Evolutionary conservation across 163 green algal species (phyloP).

Genomic region (Chlorella variabilis): DNA sequence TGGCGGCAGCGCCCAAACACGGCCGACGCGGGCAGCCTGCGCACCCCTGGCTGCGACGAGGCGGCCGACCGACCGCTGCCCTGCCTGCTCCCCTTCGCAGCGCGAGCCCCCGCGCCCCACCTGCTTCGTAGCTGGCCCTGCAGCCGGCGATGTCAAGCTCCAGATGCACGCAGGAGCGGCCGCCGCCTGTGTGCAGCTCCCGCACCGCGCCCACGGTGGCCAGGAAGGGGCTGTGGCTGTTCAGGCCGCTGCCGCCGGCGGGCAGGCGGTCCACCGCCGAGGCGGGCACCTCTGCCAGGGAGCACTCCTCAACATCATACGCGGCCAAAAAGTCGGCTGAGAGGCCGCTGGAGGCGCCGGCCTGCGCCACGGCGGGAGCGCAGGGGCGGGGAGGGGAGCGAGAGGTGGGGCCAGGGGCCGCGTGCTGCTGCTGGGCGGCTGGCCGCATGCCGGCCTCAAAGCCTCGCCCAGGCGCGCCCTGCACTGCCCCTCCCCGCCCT

Average conservation of each 20-base stretch:
- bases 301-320: conserved; percentile 67
- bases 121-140: conserved; percentile 24
- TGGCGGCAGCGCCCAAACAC: too few relatives aligned
- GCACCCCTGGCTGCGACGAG: too few relatives aligned
- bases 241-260: conserved; percentile 46
- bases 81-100: background rate
- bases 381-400: background rate
- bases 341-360: background rate
- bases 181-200: conserved; percentile 84
- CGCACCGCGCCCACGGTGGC: conserved; percentile 64
- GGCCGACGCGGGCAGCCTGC: too few relatives aligned
- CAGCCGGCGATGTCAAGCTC: conserved; percentile 84
- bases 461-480: too few relatives aligned
- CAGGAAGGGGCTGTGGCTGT: conserved; percentile 57
- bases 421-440: too few relatives aligned
- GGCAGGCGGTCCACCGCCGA: conserved; percentile 33
- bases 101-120: background rate
- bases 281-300: conserved; percentile 9
- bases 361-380: background rate
- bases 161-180: conserved; percentile 91
- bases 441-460: too few relatives aligned
- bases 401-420: too few relatives aligned
- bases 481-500: too few relatives aligned
- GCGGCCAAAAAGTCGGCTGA: conserved; percentile 39
- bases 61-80: too few relatives aligned